Percentiles rank a stretch among this genome's conserved stretches.
Conservation (phyloP, 1,284 basidiomycete species). For the Peniophora sp. region DNA sequence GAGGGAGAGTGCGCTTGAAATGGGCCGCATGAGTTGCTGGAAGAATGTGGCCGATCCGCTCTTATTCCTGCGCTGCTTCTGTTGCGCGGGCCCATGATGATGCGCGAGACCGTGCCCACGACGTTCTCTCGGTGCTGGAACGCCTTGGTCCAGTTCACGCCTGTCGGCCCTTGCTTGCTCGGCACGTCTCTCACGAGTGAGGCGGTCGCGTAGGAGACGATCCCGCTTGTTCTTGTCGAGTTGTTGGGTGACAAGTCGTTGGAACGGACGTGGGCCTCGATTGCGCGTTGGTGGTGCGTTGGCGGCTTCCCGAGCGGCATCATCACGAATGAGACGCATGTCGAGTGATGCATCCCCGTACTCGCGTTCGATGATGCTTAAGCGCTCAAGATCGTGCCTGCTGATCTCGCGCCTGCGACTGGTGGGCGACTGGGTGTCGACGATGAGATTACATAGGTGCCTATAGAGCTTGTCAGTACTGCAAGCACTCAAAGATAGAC, state of each 20-base stretch:
- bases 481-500: background rate
- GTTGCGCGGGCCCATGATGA: slow-evolving; percentile 30
- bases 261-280: slow-evolving; percentile 60
- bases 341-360: slow-evolving; percentile 53
- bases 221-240: slow-evolving; percentile 76
- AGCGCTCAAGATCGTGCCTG: slow-evolving; percentile 60
- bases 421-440: slow-evolving; percentile 36
- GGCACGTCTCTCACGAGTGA: slow-evolving; percentile 64
- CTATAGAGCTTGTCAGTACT: slow-evolving; percentile 27
- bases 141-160: slow-evolving; percentile 58
- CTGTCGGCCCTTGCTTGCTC: slow-evolving; percentile 65
- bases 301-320: slow-evolving; percentile 55
- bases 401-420: slow-evolving; percentile 47
- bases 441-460: slow-evolving; percentile 56
- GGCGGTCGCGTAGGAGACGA: slow-evolving; percentile 51
- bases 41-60: slow-evolving; percentile 75
- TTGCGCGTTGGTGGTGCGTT: slow-evolving; percentile 33
- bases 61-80: slow-evolving; percentile 75
- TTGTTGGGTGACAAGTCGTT: slow-evolving; percentile 50
- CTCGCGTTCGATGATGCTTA: slow-evolving; percentile 67
- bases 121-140: slow-evolving; percentile 34
- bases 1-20: slow-evolving; percentile 72
- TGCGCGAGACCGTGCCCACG: slow-evolving; percentile 46
- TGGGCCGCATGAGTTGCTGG: slow-evolving; percentile 71
- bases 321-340: slow-evolving; percentile 60